Base-by-base conservation (phyloP, 163 green algal species). In the Scenedesmus sp. region DNA sequence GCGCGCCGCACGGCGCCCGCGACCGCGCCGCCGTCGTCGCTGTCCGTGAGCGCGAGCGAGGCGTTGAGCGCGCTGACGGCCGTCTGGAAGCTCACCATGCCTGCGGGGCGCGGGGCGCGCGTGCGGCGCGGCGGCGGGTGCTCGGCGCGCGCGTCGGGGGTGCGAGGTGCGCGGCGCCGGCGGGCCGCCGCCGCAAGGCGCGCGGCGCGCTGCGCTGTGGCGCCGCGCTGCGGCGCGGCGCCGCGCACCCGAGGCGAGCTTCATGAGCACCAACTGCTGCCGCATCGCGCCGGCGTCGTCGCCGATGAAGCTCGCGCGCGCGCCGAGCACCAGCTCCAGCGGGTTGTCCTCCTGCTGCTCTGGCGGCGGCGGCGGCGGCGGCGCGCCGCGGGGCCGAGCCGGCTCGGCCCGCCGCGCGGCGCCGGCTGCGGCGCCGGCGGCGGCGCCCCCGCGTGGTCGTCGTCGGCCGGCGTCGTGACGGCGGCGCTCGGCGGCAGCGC, bases 191-290 rank as follows among this genome's bases (percentile, higher is more conserved):
- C 11, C 51, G 51, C 51, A 13, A 60, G 20, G 6, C 39, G 39
- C 10, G 7, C 39, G 39, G 39, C 7, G 39, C 10, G 39, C 39
- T 47, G 39, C 7, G 7, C 7, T 47, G 7, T 6, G 10, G 6
- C 7, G 7, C 39, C 39, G 39, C 39, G 39, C 39, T 47, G 39
- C 39, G 7, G 39, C 39, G 36, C 2, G 63, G 42, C 4, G 39
- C 42, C 2, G 45, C 44, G 36, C 51, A 54, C 2, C 33, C 34
- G 18, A 57, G 11, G 69, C 69, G 13, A 77, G 54, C 54, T 77
- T 77, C 53, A 77, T 57, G n/a, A 67, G 20, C 54, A 77, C 15
- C 31, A 77, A 20, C 33, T 67, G 58, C 69, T 67, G 69, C 36
- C 69, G 48, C 7, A 77, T 77, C 1, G 53, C 54, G 5, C 66